Percentiles rank a stretch among this genome's conserved stretches.
phyloP scores from a whole-genome alignment of 352 stramenopile species.

The Globisporangium solare region DNA sequence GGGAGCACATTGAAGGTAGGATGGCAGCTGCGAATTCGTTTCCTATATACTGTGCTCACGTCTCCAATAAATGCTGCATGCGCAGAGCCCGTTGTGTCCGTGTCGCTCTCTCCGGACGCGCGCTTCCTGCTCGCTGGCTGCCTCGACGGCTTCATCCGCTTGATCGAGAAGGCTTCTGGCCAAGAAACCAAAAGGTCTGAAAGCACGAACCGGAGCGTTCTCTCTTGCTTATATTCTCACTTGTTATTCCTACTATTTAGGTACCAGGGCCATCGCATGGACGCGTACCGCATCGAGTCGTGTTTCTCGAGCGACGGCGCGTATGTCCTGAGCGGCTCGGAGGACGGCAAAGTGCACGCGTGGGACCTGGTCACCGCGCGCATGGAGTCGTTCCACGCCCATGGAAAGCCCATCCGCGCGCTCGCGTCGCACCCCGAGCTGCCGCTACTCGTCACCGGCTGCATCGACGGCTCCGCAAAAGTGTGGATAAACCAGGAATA shows the following conservation, averaged over 20 bases:
- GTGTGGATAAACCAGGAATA: conserved; percentile 38
- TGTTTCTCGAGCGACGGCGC: conserved; percentile 62
- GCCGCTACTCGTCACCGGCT: conserved; percentile 59
- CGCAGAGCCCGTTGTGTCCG: conserved; percentile 72
- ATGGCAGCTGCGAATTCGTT: neutral
- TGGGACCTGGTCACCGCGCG: conserved; percentile 55
- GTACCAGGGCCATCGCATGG: conserved; percentile 59
- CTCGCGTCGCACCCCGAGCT: conserved; percentile 59
- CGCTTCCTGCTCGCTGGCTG: conserved; percentile 77
- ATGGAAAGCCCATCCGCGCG: conserved; percentile 58
- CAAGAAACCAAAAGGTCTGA: conserved; percentile 65
- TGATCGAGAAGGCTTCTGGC: conserved; percentile 69
- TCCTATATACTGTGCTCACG: neutral
- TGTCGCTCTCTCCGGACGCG: conserved; percentile 67
- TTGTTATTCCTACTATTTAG: conserved; percentile 14
- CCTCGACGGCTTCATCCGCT: conserved; percentile 63
- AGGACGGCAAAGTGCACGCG: conserved; percentile 60
- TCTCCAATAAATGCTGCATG: neutral
- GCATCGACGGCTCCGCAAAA: conserved; percentile 62
- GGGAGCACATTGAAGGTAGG: conserved; percentile 79
- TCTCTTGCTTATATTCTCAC: neutral
- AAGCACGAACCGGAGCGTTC: neutral
- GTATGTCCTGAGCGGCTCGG: conserved; percentile 67
- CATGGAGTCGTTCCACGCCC: conserved; percentile 42
- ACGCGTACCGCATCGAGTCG: conserved; percentile 67